Conservation (phyloP, 1,284 basidiomycete genomes). For the Coniferiporia weirii region DNA sequence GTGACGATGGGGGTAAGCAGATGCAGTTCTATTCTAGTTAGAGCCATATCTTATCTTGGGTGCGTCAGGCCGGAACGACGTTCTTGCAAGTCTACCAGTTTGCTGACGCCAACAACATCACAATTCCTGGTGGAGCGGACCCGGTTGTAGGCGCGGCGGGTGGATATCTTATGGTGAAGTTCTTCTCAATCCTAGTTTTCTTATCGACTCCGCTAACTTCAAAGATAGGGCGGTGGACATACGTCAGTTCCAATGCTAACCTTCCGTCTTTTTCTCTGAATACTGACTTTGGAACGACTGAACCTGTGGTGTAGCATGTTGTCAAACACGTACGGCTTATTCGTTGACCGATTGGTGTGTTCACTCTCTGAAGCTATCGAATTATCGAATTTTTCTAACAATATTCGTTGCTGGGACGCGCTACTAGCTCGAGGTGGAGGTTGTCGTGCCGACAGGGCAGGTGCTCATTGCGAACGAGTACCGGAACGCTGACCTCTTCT, state of each 20-base stretch:
- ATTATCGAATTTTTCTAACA: background rate
- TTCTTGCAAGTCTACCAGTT: conserved; percentile 25
- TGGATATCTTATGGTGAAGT: conserved; percentile 24
- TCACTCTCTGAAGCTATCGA: conserved; percentile 15
- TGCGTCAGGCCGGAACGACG: conserved; percentile 23
- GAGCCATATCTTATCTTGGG: background rate
- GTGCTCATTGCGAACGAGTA: conserved; percentile 34
- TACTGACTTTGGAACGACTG: too few relatives aligned
- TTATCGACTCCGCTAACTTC: background rate
- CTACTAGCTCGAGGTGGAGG: conserved; percentile 35
- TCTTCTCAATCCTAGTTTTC: background rate
- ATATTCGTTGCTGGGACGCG: background rate
- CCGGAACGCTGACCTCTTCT: conserved; percentile 39
- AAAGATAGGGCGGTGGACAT: too few relatives aligned
- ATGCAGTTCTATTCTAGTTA: background rate
- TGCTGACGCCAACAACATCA: conserved; percentile 29
- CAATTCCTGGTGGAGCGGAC: conserved; percentile 27
- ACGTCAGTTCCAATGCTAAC: too few relatives aligned
- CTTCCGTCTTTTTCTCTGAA: too few relatives aligned
- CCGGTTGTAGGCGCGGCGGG: conserved; percentile 25
- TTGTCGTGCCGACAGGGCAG: conserved; percentile 38
- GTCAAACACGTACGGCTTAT: conserved; percentile 31
- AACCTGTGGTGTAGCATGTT: conserved; percentile 23
- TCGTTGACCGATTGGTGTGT: conserved; percentile 36
- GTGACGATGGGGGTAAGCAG: background rate